Evolutionary conservation across 1,139 yeast genomes (phyloP).

Genomic region (Torulaspora globosa): DNA sequence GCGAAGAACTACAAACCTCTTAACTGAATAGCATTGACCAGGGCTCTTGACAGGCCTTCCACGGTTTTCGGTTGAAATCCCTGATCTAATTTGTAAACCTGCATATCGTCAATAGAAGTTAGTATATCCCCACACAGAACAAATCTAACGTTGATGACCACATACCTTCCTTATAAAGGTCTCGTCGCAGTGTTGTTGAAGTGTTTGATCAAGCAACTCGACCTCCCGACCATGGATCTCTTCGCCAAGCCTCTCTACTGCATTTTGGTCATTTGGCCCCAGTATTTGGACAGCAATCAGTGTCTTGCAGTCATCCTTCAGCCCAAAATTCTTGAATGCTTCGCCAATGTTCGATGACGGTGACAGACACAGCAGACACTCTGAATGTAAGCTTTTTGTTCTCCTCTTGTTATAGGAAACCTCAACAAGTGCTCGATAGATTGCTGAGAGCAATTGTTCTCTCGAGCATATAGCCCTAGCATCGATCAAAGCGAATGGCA

Average conservation of each 20-base stretch:
- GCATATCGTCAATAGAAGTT: conserved; percentile 11
- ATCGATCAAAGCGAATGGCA: conserved; percentile 47
- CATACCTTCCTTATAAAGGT: conserved; percentile 39
- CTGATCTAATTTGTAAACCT: conserved; percentile 31
- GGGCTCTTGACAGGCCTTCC: conserved; percentile 33
- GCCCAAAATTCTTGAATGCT: conserved; percentile 46
- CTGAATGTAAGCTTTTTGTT: conserved; percentile 51
- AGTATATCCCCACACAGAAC: conserved; percentile 2
- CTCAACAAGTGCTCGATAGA: conserved; percentile 49
- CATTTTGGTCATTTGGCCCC: conserved; percentile 17
- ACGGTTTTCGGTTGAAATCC: conserved; percentile 19
- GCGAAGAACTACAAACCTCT: conserved; percentile 53
- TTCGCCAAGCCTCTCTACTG: conserved; percentile 16
- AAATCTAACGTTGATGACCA: conserved; percentile 23
- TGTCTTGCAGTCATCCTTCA: conserved; percentile 38
- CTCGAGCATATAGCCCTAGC: conserved; percentile 43
- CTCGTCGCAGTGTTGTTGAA: conserved; percentile 36
- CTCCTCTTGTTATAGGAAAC: conserved; percentile 40
- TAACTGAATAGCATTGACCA: conserved; percentile 38
- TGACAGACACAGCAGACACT: conserved; percentile 49
- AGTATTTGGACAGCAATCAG: conserved; percentile 41
- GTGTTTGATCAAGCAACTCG: conserved; percentile 36
- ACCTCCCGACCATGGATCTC: conserved; percentile 38
- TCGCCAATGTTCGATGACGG: conserved; percentile 50
- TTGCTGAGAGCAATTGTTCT: conserved; percentile 49